Conservation (phyloP, 2,329 filamentous ascomycete species). For the Trichoderma sp. region DNA sequence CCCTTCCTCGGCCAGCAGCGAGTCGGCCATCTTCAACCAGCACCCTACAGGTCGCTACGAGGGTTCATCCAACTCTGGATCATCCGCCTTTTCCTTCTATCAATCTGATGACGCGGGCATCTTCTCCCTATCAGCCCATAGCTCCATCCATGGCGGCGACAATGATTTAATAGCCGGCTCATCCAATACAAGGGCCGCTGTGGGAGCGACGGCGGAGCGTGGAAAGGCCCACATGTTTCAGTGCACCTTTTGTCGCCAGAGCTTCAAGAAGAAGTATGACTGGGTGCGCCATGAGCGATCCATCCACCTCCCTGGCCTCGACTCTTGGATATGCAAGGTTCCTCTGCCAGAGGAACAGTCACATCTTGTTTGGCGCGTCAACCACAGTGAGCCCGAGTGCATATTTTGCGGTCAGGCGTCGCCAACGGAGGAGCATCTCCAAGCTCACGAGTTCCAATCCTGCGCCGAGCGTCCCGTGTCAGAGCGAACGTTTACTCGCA, state of each 20-base stretch:
- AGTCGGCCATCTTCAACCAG: slow-evolving; percentile 31
- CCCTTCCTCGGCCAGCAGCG: slow-evolving; percentile 35
- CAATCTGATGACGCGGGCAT: slow-evolving; percentile 19
- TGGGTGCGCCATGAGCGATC: slow-evolving; percentile 53
- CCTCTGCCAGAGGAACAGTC: slow-evolving; percentile 39
- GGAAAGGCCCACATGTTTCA: slow-evolving; percentile 33
- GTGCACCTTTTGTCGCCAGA: slow-evolving; percentile 42
- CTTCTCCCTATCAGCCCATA: slow-evolving; percentile 27
- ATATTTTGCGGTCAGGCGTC: slow-evolving; percentile 41
- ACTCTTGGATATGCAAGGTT: slow-evolving; percentile 53
- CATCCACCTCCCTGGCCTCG: slow-evolving; percentile 46
- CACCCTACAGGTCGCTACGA: slow-evolving; percentile 23
- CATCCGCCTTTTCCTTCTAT: slow-evolving; percentile 31
- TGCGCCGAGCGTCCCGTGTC: slow-evolving; percentile 50
- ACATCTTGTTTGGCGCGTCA: slow-evolving; percentile 50
- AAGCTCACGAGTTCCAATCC: slow-evolving; percentile 45
- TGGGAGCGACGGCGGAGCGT: slow-evolving; percentile 20
- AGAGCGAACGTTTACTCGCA: slow-evolving; percentile 46
- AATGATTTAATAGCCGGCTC: slow-evolving; percentile 24
- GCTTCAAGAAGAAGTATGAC: slow-evolving; percentile 44
- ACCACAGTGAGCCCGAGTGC: slow-evolving; percentile 44
- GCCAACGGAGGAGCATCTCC: slow-evolving; percentile 39
- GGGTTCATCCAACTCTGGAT: slow-evolving; percentile 32
- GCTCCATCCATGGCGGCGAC: slow-evolving; percentile 1
- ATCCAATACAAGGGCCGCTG: slow-evolving; percentile 23